Conservation (phyloP, 2,329 filamentous ascomycete species). For the Samsoniella hepiali region DNA sequence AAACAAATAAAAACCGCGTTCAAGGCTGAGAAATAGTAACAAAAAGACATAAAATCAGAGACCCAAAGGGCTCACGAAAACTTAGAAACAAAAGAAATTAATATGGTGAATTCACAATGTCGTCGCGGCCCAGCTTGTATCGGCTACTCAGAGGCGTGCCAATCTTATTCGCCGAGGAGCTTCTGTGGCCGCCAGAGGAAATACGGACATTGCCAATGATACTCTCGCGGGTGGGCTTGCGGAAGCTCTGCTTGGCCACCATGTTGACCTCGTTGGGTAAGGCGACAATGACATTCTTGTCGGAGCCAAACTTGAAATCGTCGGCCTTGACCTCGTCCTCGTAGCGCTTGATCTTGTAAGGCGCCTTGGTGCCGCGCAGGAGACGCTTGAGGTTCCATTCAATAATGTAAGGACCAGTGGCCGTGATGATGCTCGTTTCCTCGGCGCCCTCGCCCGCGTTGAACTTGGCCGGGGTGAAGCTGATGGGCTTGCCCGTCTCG, state of each 20-base stretch:
- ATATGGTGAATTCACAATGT: conserved; percentile 73
- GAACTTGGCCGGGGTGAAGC: conserved; percentile 90
- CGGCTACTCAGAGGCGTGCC: conserved; percentile 54
- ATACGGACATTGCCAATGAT: conserved; percentile 64
- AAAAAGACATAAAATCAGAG: not conserved
- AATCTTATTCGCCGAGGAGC: conserved; percentile 51
- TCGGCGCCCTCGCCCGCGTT: conserved; percentile 78
- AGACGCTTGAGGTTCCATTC: conserved; percentile 96
- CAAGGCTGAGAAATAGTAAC: not conserved
- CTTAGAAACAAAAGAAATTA: conserved; percentile 9
- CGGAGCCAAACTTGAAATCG: conserved; percentile 95
- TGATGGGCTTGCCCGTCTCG: conserved; percentile 81
- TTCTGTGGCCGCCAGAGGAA: conserved; percentile 46
- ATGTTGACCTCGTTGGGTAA: conserved; percentile 97
- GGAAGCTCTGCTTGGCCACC: conserved; percentile 82
- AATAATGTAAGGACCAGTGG: conserved; percentile 93
- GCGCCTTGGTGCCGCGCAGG: conserved; percentile 72
- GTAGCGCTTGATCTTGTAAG: conserved; percentile 96
- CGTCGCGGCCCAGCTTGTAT: conserved; percentile 74
- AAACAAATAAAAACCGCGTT: not conserved
- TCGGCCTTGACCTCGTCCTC: conserved; percentile 94
- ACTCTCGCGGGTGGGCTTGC: conserved; percentile 87
- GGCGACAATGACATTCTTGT: conserved; percentile 97
- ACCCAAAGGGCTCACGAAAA: not conserved
- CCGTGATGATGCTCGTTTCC: conserved; percentile 94